A percentile compares a stretch with the other conserved stretches of the same genome.
Evolutionary conservation across 2,329 filamentous ascomycete species (phyloP).

Genomic region (Fusarium sp.): DNA sequence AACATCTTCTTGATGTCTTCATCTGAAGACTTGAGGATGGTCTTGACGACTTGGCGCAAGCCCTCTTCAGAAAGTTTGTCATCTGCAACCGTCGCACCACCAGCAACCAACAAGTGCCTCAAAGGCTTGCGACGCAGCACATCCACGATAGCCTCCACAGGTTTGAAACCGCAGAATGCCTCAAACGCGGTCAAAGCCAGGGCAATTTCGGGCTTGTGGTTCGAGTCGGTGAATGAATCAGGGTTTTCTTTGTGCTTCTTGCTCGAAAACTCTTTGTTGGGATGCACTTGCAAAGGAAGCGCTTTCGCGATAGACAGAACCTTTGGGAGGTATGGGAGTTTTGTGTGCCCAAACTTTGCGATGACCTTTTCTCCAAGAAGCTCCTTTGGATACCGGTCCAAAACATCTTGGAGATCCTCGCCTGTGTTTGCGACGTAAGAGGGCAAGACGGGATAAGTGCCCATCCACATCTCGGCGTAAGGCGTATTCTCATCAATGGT

Average conservation of each 20-base stretch:
- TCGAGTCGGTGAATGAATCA: conserved; percentile 74
- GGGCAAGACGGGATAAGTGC: conserved; percentile 78
- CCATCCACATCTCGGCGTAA: conserved; percentile 81
- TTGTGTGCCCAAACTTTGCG: conserved; percentile 68
- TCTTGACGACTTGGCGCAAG: conserved; percentile 65
- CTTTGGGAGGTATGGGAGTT: conserved; percentile 80
- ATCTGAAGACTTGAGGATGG: conserved; percentile 64
- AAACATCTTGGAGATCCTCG: conserved; percentile 72
- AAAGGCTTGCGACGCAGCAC: conserved; percentile 63
- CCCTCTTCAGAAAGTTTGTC: conserved; percentile 60
- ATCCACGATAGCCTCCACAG: conserved; percentile 67
- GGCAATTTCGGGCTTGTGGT: conserved; percentile 86
- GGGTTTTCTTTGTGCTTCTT: conserved; percentile 74
- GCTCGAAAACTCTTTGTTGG: conserved; percentile 74
- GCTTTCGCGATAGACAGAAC: conserved; percentile 81
- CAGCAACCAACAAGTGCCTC: conserved; percentile 33
- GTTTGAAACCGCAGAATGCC: conserved; percentile 81
- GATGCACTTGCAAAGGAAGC: conserved; percentile 80
- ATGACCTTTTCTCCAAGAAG: conserved; percentile 73
- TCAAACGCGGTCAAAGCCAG: conserved; percentile 78
- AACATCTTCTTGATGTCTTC: conserved; percentile 44
- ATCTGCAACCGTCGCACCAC: conserved; percentile 25
- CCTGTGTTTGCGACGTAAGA: conserved; percentile 72
- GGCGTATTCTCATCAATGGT: conserved; percentile 71
- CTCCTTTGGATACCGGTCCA: conserved; percentile 70